Base-by-base conservation (phyloP, 306 rosid species). In the Cajanus cajan region DNA sequence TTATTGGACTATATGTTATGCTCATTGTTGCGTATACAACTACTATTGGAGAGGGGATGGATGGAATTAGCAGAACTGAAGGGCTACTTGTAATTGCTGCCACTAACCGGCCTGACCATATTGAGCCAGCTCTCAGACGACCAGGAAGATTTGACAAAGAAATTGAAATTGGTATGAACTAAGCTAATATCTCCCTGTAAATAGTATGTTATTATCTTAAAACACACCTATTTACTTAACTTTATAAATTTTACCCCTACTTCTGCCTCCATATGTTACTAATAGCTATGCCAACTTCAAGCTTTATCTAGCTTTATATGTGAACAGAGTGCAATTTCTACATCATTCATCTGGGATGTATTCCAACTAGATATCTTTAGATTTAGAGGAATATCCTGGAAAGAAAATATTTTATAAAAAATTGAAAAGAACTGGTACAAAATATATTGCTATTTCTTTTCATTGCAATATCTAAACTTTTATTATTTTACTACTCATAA, bases 131-230 rank as follows among this genome's bases (percentile, higher is more conserved):
- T 68, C 93, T 92, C 48, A 90, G 97, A 86, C 90, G 97, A 33
- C 95, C 97, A 34, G 97, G 98, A 74, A 92, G 97, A 78, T 90
- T 94, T 80, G 98, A 89, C 87, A 86, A 83, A 84, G 98, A 92
- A 86, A 92, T 94, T 88, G 97, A 94, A 87, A 89, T 94, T 75
- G 94, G 98, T 94, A 81, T 78, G 79, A 71, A 54, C 34, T 16
- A 47, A 28, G 77, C 8, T 65, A 59, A 33, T 68, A 24, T 43
- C 37, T 71, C 58, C 81, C 33, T 6, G 6, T 59, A 52, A 52
- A 9, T 40, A 68, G 43, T 36, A 33, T 61, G 59, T 44, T 68
- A n/a, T 80, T 14, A 55, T 74, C 22, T 77, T 51, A 33, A 73
- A 66, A 66, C 44, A 9, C 15, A 66, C 54, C 1, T 39, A 22